Evolutionary conservation across 768 basidiomycete genomes (phyloP).

Genomic region (Calocybe gangraenosa): DNA sequence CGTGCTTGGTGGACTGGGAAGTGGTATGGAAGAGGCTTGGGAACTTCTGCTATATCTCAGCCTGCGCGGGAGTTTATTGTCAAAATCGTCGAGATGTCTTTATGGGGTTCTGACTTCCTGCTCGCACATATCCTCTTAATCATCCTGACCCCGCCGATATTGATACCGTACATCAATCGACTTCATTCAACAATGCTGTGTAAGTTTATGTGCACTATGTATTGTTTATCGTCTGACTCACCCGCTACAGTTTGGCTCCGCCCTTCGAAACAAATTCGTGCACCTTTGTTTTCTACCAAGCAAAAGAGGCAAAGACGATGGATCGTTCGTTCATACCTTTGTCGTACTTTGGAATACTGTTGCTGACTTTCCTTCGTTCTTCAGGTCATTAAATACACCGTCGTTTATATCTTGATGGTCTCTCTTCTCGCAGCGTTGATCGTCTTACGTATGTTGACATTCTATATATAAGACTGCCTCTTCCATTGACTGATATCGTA

Average conservation of each 20-base stretch:
- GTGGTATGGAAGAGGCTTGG: constrained; percentile 95
- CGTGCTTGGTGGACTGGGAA: constrained; percentile 99
- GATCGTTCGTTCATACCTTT: constrained; percentile 54
- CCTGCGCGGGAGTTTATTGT: constrained; percentile 96
- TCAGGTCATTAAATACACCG: constrained; percentile 78
- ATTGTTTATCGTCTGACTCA: no score
- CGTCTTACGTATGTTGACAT: constrained; percentile 62
- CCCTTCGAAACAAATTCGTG: constrained; percentile 89
- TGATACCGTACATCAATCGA: constrained; percentile 86
- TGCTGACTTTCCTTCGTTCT: constrained; percentile 8
- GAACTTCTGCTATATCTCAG: constrained; percentile 85
- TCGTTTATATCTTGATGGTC: constrained; percentile 77
- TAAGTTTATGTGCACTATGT: constrained; percentile 45
- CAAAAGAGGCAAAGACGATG: constrained; percentile 89
- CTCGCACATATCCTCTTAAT: constrained; percentile 81
- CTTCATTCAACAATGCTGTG: constrained; percentile 92
- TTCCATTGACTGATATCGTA: constrained; percentile 13
- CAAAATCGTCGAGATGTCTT: constrained; percentile 96
- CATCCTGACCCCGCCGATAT: constrained; percentile 76
- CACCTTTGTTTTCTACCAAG: constrained; percentile 91
- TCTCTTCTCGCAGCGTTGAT: constrained; percentile 78
- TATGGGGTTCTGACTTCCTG: constrained; percentile 96
- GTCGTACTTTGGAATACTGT: constrained; percentile 2
- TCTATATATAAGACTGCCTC: not conserved
- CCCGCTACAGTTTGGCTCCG: constrained; percentile 87